These are phyloP conservation scores for Cryptomeria japonica DNA, from an alignment of 75 land plant genomes.

Conservation along the genomic window DNA sequence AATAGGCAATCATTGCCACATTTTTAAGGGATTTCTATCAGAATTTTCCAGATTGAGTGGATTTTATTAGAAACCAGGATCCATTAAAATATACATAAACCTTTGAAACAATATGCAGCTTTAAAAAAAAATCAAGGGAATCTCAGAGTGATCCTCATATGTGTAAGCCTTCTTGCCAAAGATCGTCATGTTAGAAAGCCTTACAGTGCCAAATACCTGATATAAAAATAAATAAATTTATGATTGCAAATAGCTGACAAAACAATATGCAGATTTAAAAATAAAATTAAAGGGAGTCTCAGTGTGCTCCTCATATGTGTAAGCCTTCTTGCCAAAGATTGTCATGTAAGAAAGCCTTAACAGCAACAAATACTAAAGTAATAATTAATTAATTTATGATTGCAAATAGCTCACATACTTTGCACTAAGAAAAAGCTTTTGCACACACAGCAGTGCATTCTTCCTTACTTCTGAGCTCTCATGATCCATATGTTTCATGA, in stretches of 20 bases:
- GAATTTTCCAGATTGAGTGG: background rate
- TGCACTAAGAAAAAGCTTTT: conserved; percentile 91
- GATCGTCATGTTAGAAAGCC: background rate
- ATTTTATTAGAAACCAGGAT: background rate
- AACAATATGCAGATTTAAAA: no score
- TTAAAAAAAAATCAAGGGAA: background rate
- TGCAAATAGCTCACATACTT: conserved; percentile 96
- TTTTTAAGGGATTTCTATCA: background rate
- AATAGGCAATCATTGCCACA: background rate
- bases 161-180: background rate
- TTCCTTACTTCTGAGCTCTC: conserved; percentile 85
- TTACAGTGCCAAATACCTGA: background rate
- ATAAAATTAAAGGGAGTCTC: background rate
- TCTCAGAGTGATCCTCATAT: background rate
- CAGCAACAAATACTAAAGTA: background rate
- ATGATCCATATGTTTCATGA: conserved; percentile 89
- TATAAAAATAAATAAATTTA: conserved; percentile 10
- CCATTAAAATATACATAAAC: background rate
- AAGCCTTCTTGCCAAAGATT: background rate
- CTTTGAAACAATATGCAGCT: background rate
- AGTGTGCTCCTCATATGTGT: background rate
- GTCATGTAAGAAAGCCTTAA: background rate
- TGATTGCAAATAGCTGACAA: conserved; percentile 82
- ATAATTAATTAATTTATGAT: conserved; percentile 27
- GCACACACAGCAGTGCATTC: conserved; percentile 85